Evolutionary conservation across 108 stramenopile genomes (phyloP), one percentile per base, ranked within the genome.

Genomic region (Cyclotella cryptica): DNA sequence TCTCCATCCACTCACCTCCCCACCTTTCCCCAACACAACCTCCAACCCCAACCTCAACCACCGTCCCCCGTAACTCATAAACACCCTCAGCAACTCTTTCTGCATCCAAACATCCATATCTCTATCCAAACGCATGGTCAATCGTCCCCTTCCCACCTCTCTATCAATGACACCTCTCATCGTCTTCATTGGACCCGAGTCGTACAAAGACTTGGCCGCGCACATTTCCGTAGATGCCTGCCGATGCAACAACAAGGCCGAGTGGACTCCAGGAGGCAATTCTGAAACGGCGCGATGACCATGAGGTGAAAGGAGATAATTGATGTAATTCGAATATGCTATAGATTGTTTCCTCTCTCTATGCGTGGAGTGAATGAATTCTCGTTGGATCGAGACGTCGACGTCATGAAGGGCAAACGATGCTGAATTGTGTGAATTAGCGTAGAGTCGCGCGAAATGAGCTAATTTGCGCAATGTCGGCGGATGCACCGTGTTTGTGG

Each of bases 1-100:
- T 35, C 35, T 12, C 29, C 29, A 61, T 10, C 60, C 60, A 30
- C 15, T 39, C 35, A 35, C 49, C 49, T 51, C 49, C 1, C 64
- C 64, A 3, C 43, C 15, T 22, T 65, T 43, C 6, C 89, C 96
- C 58, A 98, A 90, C 55, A 97, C 86, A 11, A 92, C 90, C 30
- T 97, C 94, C 74, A 99, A 84, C 0, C 97, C 97, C 29, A 98
- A 47, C 42, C 85, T 81, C 42, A 98, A 90, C 97, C 97, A 99
- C 40, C 89, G 89, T 10, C 83, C 85, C 3, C 95, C 78, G 69
- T 98, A 99, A 27, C 96, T 93, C 27, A 96, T 69, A 35, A 98
- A 70, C 18, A 98, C 84, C 19, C 88, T 72, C 24, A 85, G 58
- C 22, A 97, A 55, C 41, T 91, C 79, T 13, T 85, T 66, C 40